Base-by-base conservation (phyloP, 805 yeast genomes). In the Saccharomycopsis capsularis region DNA sequence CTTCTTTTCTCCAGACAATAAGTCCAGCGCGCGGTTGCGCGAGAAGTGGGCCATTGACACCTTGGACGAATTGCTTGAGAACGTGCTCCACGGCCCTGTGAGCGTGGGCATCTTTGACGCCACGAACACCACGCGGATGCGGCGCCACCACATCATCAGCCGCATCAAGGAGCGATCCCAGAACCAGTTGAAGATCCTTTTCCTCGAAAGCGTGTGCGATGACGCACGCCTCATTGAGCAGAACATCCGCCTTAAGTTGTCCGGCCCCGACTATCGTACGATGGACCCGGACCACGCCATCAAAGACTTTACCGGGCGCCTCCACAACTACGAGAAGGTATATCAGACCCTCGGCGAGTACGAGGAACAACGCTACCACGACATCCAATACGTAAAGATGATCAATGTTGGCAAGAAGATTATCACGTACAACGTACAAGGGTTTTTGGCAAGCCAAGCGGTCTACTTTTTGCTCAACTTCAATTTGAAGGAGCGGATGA, bases 21-120 rank as follows among this genome's bases (percentile, higher is more conserved):
- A 70, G 37, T 68, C 76, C 13, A 78, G 83, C 16, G 78, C 78
- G 3, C 69, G 73, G 29, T 68, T 88, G 40, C 76, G 98, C 53
- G 97, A 91, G 60, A 77, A 84, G 63, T 93, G 98, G 98, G 99
- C 99, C 0, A 81, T 84, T 79, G 95, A 91, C 55, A 91, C 99
- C 0, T 68, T 91, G 50, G 91, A 88, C 52, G 85, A 83, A 59
- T 66, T 91, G 48, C 68, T 91, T 32, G 91, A 90, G 57, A 90
- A 86, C 65, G 75, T 93, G 3, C 63, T 89, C 42, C 73, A 78
- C 13, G 95, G 88, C 0, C 78, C 81, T 29, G 98, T 98, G 2
- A 81, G 90, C 4, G 96, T 91, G 6, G 99, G 97, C 2, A 87
- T 91, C 7, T 84, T 85, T 62, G 95, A 85, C 65, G 93, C 93